Conservation (phyloP, 495 filamentous ascomycete species). For the Bacidia rubella region DNA sequence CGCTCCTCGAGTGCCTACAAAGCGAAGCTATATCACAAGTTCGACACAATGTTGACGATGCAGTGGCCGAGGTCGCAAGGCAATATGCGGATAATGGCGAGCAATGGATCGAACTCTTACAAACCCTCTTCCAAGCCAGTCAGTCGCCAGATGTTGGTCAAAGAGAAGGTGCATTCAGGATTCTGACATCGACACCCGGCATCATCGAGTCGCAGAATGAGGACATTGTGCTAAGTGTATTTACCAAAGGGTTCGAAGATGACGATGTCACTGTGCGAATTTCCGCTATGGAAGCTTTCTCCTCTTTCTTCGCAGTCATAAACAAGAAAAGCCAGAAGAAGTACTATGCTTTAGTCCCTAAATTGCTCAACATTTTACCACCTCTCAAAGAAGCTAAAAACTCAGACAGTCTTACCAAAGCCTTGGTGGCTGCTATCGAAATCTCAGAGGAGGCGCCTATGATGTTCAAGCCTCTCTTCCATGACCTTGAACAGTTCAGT, state of each 20-base stretch:
- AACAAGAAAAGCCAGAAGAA: conserved; percentile 73
- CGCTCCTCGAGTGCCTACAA: conserved; percentile 62
- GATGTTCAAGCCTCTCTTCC: conserved; percentile 93
- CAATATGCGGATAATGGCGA: conserved; percentile 90
- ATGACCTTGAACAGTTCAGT: conserved; percentile 79
- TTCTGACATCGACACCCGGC: conserved; percentile 87
- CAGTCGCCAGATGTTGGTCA: conserved; percentile 67
- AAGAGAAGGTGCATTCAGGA: conserved; percentile 80
- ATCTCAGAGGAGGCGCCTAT: conserved; percentile 80
- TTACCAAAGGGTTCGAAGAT: conserved; percentile 85
- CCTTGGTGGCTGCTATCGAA: conserved; percentile 81
- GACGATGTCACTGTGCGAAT: conserved; percentile 67
- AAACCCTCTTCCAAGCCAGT: conserved; percentile 73
- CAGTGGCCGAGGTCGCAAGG: conserved; percentile 85
- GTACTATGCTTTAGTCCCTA: conserved; percentile 73
- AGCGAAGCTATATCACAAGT: conserved; percentile 55
- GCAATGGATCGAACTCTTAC: conserved; percentile 82
- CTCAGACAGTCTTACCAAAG: conserved; percentile 77
- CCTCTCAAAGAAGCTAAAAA: conserved; percentile 83
- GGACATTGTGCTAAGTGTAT: conserved; percentile 67
- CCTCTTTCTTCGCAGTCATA: conserved; percentile 85
- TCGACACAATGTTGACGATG: conserved; percentile 91
- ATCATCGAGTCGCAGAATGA: conserved; percentile 96
- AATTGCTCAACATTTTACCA: conserved; percentile 82
- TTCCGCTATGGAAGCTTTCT: conserved; percentile 90